Base-by-base conservation (phyloP, 2,329 filamentous ascomycete species). In the Pseudocercospora eumusae region DNA sequence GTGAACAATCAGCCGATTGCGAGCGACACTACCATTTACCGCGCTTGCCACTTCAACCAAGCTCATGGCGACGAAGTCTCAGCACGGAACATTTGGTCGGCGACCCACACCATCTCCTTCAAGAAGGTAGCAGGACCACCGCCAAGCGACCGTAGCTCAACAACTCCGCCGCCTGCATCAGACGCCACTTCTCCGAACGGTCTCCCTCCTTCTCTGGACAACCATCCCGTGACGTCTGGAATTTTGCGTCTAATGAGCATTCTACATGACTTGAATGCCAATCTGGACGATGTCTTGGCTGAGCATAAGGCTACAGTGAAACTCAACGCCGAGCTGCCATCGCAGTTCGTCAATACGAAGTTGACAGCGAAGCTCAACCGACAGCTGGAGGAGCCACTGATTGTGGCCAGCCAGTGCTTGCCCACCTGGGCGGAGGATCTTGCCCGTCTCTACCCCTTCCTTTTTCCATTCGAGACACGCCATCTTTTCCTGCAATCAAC, bases 311-410 rank as follows among this genome's bases (percentile, higher is more conserved):
- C 36, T 25, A 31, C 59, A 4, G 78, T 90, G 62, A 87, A 86
- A 64, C 80, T 96, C 27, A 91, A 90, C 55, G 83, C 88, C 1
- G 93, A 98, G 76, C 91, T 93, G 0, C 77, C 96, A 52, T 89
- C 93, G 2, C 93, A 98, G 69, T 99, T 99, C 70, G 95, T 99
- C 77, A 99, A 99, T 74, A 97, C 95, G 0, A 99, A 99, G 76
- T 84, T 99, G 40, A 99, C 95, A 0, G 96, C 95, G 1, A 99
- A 99, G 79, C 84, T 99, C 60, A 99, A 99, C 73, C 88, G 95
- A 27, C 96, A 99, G 75, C 81, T 99, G 11, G 95, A 99, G 74
- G 96, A 99, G 77, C 95, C 95, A 9, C 80, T 99, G 66, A 96
- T 99, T 67, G 95, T 99, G 56, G 95, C 95, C 3, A 98, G 95